phyloP scores from a whole-genome alignment of 2,329 filamentous ascomycete genomes.

The Venturia pyrina region DNA sequence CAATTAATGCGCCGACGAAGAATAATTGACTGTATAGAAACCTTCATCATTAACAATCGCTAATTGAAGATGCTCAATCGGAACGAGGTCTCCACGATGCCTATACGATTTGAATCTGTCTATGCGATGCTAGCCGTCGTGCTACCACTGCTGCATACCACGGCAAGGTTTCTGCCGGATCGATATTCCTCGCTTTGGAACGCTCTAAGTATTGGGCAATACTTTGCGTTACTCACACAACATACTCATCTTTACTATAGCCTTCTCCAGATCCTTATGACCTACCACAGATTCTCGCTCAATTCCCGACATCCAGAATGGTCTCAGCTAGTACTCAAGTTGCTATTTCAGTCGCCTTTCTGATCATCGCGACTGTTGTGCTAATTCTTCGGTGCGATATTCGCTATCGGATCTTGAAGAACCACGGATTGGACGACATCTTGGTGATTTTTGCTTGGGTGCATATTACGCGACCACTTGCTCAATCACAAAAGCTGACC shows the following conservation, averaged over 20 bases:
- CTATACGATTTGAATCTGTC: neutral
- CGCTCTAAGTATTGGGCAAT: too few species aligned
- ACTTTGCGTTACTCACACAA: neutral
- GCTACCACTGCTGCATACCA: neutral
- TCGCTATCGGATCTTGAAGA: neutral
- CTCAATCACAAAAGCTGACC: too few species aligned
- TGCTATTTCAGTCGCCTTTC: neutral
- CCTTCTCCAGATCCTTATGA: neutral
- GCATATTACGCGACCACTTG: neutral
- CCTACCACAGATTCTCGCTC: neutral
- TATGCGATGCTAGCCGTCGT: neutral
- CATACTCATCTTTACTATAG: too few species aligned
- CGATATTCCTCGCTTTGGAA: neutral
- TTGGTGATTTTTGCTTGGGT: neutral
- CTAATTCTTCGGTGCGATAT: neutral
- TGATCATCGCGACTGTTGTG: neutral
- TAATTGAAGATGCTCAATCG: too few species aligned
- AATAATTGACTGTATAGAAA: neutral
- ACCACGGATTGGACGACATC: neutral
- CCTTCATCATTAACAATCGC: too few species aligned
- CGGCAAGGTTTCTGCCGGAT: neutral
- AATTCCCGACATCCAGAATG: neutral
- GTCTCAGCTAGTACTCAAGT: neutral
- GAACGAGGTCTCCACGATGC: neutral
- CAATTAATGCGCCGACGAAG: neutral